Evolutionary conservation across 345 rosid species (phyloP).

Genomic region (Kernera saxatilis): DNA sequence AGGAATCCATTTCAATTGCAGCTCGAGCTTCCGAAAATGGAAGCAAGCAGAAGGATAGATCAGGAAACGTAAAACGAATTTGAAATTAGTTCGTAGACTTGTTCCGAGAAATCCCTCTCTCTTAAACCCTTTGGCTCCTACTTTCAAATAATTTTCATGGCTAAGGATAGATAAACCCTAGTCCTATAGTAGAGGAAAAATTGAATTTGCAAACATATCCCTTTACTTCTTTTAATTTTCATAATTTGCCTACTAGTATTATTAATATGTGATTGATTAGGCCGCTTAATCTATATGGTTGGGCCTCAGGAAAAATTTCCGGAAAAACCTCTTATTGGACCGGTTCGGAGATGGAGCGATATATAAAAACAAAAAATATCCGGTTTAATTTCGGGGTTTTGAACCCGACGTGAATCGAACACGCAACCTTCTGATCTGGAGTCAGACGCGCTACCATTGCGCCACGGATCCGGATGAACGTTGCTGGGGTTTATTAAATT

Average conservation of each 20-base stretch:
- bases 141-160: background rate
- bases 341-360: too few relatives aligned
- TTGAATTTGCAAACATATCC: background rate
- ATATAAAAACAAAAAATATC: too few relatives aligned
- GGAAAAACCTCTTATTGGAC: too few relatives aligned
- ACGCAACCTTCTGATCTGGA: conserved; percentile 99
- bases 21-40: background rate
- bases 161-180: conserved; percentile 24
- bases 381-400: too few relatives aligned
- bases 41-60: background rate
- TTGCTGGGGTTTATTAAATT: too few relatives aligned
- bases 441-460: conserved; percentile 99
- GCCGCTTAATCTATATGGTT: too few relatives aligned
- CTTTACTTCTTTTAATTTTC: background rate
- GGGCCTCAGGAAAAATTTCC: too few relatives aligned
- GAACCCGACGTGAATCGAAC: conserved; percentile 90
- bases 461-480: conserved; percentile 78
- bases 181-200: background rate
- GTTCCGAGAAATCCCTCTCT: background rate
- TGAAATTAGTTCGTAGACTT: background rate
- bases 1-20: conserved; percentile 22
- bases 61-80: background rate
- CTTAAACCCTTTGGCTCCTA: conserved; percentile 22
- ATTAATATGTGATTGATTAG: too few relatives aligned
- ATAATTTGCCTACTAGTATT: background rate